Base-by-base conservation (phyloP, 2,329 filamentous ascomycete species). In the Cryphonectria parasitica region DNA sequence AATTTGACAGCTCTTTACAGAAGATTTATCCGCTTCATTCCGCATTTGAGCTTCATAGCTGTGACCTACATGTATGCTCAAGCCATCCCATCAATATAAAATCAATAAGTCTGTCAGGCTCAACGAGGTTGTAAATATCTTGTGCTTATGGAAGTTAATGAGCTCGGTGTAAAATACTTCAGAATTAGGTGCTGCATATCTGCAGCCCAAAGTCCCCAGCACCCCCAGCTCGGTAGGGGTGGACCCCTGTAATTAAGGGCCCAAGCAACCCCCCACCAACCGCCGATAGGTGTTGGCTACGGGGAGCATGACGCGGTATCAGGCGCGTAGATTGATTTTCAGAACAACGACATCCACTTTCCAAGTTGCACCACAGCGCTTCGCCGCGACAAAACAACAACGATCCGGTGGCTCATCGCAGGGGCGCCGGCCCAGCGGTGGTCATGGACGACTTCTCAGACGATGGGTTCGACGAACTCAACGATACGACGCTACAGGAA, bases 391-490 rank as follows among this genome's bases (percentile, higher is more conserved):
- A n/a, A 11, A 39, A n/a, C 34, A 61, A 39, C 34, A 10, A 36
- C 34, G 6, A 22, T 10, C 8, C 58, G 19, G 58, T 61, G 58
- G 34, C 54, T 28, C 36, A 28, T 49, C 63, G 43, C 43, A 49
- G 41, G 43, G 64, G 31, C 62, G 28, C 52, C 43, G 62, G 54
- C 61, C 41, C 63, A 60, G 28, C 68, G 68, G 68, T 69, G 61
- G 49, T 52, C n/a, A 85, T 86, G 81, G 88, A 90, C 80, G 86
- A 88, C 72, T 91, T 89, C 77, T 88, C 85, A 71, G 89, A 91
- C 77, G 89, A 90, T 77, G 88, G 85, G 72, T 83, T 92, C 74
- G 88, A 91, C 77, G 83, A 86, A 56, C 80, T 91, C 58, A 87
- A 89, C 73, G 83, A 85, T 73, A 84, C 85, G 73, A 83, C 83